These are phyloP conservation scores for Lodderomyces jiufengensis DNA, from an alignment of 1,139 yeast species.

Conservation along the genomic window DNA sequence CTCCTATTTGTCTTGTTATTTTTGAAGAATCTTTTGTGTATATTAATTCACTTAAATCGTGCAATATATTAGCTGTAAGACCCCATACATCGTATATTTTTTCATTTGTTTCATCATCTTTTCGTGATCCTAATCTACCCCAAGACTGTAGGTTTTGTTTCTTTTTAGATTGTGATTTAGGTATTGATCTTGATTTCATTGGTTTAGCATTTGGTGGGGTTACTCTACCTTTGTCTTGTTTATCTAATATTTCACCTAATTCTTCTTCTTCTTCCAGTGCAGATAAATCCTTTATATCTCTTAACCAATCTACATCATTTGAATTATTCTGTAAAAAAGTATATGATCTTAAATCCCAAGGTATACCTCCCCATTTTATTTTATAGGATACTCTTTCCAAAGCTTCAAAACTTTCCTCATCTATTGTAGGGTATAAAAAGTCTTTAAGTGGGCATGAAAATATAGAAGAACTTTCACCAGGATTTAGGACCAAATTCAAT, in stretches of 20 bases:
- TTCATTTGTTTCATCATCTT: slow-evolving; percentile 36
- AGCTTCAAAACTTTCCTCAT: slow-evolving; percentile 35
- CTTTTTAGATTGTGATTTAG: slow-evolving; percentile 3
- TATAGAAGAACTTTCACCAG: slow-evolving; percentile 68
- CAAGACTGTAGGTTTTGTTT: slow-evolving; percentile 20
- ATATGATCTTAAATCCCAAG: slow-evolving; percentile 61
- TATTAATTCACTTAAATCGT: slow-evolving; percentile 67
- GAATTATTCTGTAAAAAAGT: slow-evolving; percentile 54
- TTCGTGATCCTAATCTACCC: slow-evolving; percentile 43
- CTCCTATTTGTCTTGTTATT: slow-evolving; percentile 42
- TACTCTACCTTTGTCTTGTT: slow-evolving; percentile 14
- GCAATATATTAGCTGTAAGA: slow-evolving; percentile 78
- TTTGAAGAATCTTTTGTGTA: slow-evolving; percentile 20
- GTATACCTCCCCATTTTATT: slow-evolving; percentile 67
- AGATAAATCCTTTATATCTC: slow-evolving; percentile 50
- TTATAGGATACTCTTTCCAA: slow-evolving; percentile 38
- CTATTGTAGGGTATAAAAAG: slow-evolving; percentile 43
- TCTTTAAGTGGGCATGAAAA: slow-evolving; percentile 69
- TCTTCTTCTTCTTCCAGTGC: slow-evolving; percentile 33
- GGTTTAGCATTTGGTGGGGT: slow-evolving; percentile 14
- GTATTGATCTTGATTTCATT: slow-evolving; percentile 6
- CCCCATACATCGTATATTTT: slow-evolving; percentile 82
- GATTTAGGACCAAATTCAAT: slow-evolving; percentile 48
- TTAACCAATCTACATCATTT: slow-evolving; percentile 62
- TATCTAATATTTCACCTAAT: slow-evolving; percentile 14